phyloP scores from a whole-genome alignment of 805 yeast species.

The Myxozyma sirexii region DNA sequence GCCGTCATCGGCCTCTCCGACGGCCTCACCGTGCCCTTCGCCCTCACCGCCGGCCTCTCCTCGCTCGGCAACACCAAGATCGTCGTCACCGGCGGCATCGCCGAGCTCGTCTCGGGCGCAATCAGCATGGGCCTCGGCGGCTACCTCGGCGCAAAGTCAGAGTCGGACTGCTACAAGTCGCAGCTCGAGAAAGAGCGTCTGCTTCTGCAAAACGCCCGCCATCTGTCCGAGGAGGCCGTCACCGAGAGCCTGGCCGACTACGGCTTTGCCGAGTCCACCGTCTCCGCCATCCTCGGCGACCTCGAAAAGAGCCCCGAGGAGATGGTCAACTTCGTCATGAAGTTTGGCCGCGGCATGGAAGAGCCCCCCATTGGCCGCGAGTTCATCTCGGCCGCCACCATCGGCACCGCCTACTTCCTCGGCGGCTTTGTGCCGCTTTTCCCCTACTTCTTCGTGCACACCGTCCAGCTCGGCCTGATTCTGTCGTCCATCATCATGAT shows the following conservation, averaged over 20 bases:
- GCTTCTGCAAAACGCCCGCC: constrained; percentile 48
- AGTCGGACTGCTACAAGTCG: constrained; percentile 45
- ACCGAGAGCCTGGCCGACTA: constrained; percentile 79
- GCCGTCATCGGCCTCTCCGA: constrained; percentile 91
- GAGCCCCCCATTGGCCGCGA: constrained; percentile 95
- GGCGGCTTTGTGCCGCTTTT: constrained; percentile 92
- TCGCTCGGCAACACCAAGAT: constrained; percentile 85
- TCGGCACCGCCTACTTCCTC: constrained; percentile 82
- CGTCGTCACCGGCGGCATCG: constrained; percentile 97
- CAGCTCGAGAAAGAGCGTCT: constrained; percentile 34
- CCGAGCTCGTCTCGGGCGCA: constrained; percentile 95
- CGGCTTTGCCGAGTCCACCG: constrained; percentile 68
- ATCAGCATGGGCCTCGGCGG: constrained; percentile 99
- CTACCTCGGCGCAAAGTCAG: constrained; percentile 89
- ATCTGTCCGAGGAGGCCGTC: constrained; percentile 68
- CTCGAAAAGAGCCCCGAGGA: constrained; percentile 74
- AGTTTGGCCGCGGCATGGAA: constrained; percentile 85
- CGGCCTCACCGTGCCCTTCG: constrained; percentile 98
- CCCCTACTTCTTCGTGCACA: constrained; percentile 81
- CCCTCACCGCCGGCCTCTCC: constrained; percentile 93
- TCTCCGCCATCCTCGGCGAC: constrained; percentile 72
- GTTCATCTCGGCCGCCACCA: constrained; percentile 82
- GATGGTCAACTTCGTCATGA: constrained; percentile 81
- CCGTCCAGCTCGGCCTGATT: constrained; percentile 76
- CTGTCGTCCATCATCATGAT: constrained; percentile 79